Base-by-base conservation (phyloP, 1,284 basidiomycete species). In the Rhodotorula mucilaginosa region DNA sequence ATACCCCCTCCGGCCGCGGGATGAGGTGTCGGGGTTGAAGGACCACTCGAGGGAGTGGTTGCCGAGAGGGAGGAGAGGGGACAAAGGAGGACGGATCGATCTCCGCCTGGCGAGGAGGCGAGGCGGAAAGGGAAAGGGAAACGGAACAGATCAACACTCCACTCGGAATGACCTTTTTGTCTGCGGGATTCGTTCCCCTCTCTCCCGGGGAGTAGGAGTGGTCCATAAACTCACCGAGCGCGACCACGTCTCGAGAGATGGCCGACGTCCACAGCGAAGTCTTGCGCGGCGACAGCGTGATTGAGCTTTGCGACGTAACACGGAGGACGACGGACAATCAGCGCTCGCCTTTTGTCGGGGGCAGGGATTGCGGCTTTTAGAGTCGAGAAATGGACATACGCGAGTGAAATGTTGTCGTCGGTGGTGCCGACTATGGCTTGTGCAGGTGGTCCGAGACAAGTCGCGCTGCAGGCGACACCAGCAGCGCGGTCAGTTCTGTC, bases 261-360 rank as follows among this genome's bases (percentile, higher is more conserved):
- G 73, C 74, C 0, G 73, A 72, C 5, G 67, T 74, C 74, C 74
- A 76, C 0, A 76, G 61, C 4, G 68, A 70, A 2, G 74, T 76
- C 34, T 76, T 76, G 1, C 70, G 63, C 15, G 74, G 74, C 6
- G 72, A 65, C 1, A 76, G 62, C 5, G 72, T 72, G 18, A 76
- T 54, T 26, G 63, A 64, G 3, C 63, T 64, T 26, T 5, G 69
- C 58, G 8, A 46, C 49, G 21, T 6, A 7, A 12, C n/a, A 7
- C 12, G 0, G 13, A 15, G 54, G 7, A 15, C 21, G 13, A 54
- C 46, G 39, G 26, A 34, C 19, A 13, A 31, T 8, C n/a, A 16
- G 1, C 0, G 29, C n/a, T 39, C 8, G 44, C 6, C 5, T 21
- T 5, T 18, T 19, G 44, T 26, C 26, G 31, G 18, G 21, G 31